phyloP scores from a whole-genome alignment of 2,329 filamentous ascomycete species.

The Pyrenophora teres region DNA sequence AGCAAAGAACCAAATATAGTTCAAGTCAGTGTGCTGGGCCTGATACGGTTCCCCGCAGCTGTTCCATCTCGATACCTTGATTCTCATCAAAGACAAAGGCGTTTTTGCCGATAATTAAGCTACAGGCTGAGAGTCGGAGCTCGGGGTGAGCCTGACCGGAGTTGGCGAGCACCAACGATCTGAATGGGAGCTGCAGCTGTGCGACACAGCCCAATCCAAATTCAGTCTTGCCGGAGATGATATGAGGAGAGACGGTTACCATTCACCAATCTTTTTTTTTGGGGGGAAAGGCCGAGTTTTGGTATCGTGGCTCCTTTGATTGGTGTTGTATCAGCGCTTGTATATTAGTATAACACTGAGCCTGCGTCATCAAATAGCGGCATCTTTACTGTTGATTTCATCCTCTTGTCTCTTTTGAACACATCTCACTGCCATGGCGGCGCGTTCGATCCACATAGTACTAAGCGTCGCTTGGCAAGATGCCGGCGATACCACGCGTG shows the following conservation, averaged over 20 bases:
- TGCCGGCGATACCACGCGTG: conserved; percentile 40
- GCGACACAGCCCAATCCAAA: neutral
- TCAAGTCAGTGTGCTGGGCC: neutral
- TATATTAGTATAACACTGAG: neutral
- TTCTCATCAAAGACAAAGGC: neutral
- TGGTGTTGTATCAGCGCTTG: conserved; percentile 3
- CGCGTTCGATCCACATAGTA: conserved; percentile 29
- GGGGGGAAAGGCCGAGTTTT: neutral
- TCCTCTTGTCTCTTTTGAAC: neutral
- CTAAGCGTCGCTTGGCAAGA: conserved; percentile 43
- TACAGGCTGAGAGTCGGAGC: neutral
- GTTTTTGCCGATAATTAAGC: neutral
- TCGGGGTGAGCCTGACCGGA: neutral
- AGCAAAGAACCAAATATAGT: conserved; percentile 1
- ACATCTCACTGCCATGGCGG: conserved; percentile 16
- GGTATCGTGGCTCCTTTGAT: neutral
- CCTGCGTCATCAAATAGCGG: neutral
- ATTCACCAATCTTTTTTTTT: neutral
- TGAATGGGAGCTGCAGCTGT: neutral
- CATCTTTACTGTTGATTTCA: neutral
- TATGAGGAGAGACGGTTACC: conserved; percentile 12
- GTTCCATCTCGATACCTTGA: neutral
- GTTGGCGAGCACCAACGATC: neutral
- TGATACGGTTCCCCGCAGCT: conserved; percentile 17
- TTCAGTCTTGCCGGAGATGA: conserved; percentile 6